Percentiles rank a stretch among this genome's conserved stretches.
phyloP scores from a whole-genome alignment of 352 stramenopile genomes.

The Pythium utonaiense region DNA sequence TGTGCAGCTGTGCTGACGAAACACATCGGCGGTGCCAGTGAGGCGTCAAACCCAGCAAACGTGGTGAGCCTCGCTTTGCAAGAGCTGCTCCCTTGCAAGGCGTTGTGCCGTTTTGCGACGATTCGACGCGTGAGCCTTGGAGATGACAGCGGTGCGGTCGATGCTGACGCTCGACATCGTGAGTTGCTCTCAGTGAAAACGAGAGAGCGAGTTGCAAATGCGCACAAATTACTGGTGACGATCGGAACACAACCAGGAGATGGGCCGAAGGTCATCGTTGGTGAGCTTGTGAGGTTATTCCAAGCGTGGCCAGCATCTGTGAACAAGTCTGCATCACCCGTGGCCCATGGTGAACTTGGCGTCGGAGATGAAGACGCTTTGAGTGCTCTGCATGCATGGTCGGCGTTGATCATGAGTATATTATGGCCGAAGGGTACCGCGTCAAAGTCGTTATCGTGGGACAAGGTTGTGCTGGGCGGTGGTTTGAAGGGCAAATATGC shows the following conservation, averaged over 20 bases:
- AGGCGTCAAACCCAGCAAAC: constrained; percentile 15
- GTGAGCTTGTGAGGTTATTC: constrained; percentile 68
- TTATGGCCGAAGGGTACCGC: constrained; percentile 77
- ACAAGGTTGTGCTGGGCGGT: constrained; percentile 70
- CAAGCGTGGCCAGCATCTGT: constrained; percentile 50
- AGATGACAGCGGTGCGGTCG: constrained; percentile 23
- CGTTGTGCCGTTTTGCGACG: constrained; percentile 65
- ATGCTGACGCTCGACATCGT: constrained; percentile 24
- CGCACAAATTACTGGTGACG: constrained; percentile 62
- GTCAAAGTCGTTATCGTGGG: constrained; percentile 71
- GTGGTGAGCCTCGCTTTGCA: constrained; percentile 62
- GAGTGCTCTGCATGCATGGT: constrained; percentile 81
- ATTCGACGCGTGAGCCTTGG: constrained; percentile 35
- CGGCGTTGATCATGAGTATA: constrained; percentile 83
- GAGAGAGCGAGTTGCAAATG: constrained; percentile 54
- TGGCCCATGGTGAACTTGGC: constrained; percentile 17
- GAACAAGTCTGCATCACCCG: background rate
- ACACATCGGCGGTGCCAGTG: constrained; percentile 23
- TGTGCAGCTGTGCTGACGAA: constrained; percentile 70
- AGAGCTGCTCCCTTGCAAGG: constrained; percentile 70
- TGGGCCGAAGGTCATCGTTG: constrained; percentile 70
- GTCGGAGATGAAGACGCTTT: constrained; percentile 69
- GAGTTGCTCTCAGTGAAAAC: constrained; percentile 35
- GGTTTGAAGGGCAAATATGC: constrained; percentile 68
- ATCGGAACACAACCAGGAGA: constrained; percentile 73